Percentiles rank a stretch among this genome's conserved stretches.
These are phyloP conservation scores for Pleurotus tuoliensis DNA, from an alignment of 768 basidiomycete genomes.

Conservation along the genomic window DNA sequence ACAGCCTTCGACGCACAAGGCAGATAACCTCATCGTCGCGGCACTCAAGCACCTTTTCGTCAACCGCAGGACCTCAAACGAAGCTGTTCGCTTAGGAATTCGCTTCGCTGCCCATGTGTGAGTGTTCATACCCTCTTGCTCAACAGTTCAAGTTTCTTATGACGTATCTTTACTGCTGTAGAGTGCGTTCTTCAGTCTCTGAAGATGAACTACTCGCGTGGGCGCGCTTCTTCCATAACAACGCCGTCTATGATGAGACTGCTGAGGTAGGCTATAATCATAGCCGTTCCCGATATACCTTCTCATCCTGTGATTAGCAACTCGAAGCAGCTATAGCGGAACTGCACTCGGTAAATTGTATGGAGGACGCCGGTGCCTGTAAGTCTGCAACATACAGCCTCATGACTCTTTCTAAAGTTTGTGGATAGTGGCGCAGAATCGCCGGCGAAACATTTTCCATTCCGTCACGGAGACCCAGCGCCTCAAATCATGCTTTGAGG, in stretches of 20 bases:
- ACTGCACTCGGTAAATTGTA: background rate
- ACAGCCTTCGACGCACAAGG: background rate
- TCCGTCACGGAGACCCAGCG: background rate
- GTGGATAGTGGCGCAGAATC: slow-evolving; percentile 1
- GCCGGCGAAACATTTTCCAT: background rate
- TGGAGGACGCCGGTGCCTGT: background rate
- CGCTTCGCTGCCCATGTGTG: slow-evolving; percentile 5
- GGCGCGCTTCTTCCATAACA: slow-evolving; percentile 8
- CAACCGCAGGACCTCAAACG: slow-evolving; percentile 4
- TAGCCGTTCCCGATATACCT: too few relatives aligned
- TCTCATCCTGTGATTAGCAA: background rate
- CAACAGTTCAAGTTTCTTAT: too few relatives aligned
- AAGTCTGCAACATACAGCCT: background rate
- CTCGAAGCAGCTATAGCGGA: slow-evolving; percentile 3
- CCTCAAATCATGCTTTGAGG: slow-evolving; percentile 4
- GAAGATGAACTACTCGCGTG: slow-evolving; percentile 1
- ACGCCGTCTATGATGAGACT: slow-evolving; percentile 6
- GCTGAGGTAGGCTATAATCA: background rate
- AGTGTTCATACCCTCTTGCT: background rate
- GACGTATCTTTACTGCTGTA: background rate
- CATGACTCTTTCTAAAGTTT: background rate
- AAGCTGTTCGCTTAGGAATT: background rate
- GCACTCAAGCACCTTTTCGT: slow-evolving; percentile 8
- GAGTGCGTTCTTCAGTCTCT: slow-evolving; percentile 1
- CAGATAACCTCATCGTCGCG: slow-evolving; percentile 5